Percentiles rank a stretch among this genome's conserved stretches.
phyloP scores from a whole-genome alignment of 495 filamentous ascomycete genomes.

The Penicillium mononematosum region DNA sequence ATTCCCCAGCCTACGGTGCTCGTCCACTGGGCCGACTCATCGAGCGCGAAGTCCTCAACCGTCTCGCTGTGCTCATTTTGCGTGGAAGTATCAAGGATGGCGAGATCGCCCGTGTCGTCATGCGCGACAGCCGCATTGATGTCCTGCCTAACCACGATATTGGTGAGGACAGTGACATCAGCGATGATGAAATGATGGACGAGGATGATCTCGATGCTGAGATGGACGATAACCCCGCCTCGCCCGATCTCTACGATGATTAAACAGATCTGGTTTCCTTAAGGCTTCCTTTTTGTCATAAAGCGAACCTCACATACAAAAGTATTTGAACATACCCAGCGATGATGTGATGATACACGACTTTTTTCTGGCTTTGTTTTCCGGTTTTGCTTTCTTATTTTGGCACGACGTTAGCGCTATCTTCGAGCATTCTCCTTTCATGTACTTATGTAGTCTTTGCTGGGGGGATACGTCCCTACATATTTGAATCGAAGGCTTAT shows the following conservation, averaged over 20 bases:
- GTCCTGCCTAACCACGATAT: conserved; percentile 81
- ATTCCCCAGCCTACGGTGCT: conserved; percentile 92
- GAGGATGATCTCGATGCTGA: conserved; percentile 68
- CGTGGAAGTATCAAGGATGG: conserved; percentile 81
- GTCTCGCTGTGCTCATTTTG: conserved; percentile 84
- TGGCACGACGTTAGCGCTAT: neutral
- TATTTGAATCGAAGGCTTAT: neutral
- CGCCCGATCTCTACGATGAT: conserved; percentile 74
- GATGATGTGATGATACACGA: conserved; percentile 3
- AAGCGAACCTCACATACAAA: neutral
- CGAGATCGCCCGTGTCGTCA: conserved; percentile 73
- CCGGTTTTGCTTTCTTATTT: neutral
- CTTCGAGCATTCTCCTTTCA: neutral
- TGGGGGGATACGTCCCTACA: neutral
- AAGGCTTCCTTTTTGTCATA: neutral
- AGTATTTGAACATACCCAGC: neutral
- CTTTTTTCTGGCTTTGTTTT: neutral
- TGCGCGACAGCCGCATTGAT: conserved; percentile 71
- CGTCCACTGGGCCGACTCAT: conserved; percentile 84
- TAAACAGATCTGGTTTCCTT: conserved; percentile 24
- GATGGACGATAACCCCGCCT: conserved; percentile 58
- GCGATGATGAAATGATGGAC: conserved; percentile 69
- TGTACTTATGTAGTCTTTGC: conserved; percentile 3
- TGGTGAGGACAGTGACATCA: conserved; percentile 46
- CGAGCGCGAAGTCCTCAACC: conserved; percentile 94